Evolutionary conservation across 176 grass and related monocot genomes (phyloP).

Genomic region (Phyllostachys edulis): DNA sequence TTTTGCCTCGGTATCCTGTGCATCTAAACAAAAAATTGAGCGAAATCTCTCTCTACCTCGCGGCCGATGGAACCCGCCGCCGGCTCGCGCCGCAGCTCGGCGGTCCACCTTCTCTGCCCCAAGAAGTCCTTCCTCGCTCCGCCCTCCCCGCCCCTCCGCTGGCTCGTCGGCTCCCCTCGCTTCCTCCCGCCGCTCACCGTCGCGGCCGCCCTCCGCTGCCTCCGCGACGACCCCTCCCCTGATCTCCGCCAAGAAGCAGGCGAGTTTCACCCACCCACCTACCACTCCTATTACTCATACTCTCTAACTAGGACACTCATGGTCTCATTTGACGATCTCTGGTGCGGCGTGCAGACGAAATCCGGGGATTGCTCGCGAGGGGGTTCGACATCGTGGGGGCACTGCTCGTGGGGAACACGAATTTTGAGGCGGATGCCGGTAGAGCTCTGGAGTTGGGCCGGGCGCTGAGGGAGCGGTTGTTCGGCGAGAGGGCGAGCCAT

Average conservation of each 20-base stretch:
- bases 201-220: slow-evolving; percentile 27
- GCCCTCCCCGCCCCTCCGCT: slow-evolving; percentile 16
- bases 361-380: slow-evolving; percentile 56
- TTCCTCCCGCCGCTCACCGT: slow-evolving; percentile 46
- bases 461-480: slow-evolving; percentile 56
- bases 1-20: too few relatives aligned
- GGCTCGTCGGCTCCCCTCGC: slow-evolving; percentile 49
- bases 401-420: slow-evolving; percentile 45
- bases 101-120: slow-evolving; percentile 35
- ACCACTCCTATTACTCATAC: neutral
- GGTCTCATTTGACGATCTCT: neutral
- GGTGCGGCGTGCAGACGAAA: slow-evolving; percentile 58
- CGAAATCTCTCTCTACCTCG: neutral
- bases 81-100: slow-evolving; percentile 4
- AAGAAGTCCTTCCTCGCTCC: slow-evolving; percentile 28
- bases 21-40: too few relatives aligned
- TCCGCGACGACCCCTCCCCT: slow-evolving; percentile 5
- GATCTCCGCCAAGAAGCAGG: slow-evolving; percentile 45
- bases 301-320: neutral
- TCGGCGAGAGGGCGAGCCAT: slow-evolving; percentile 46
- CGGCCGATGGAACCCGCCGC: slow-evolving; percentile 33
- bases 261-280: neutral
- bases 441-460: slow-evolving; percentile 50
- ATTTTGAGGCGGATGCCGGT: slow-evolving; percentile 24
- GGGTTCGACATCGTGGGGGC: slow-evolving; percentile 86